A percentile compares a stretch with the other conserved stretches of the same genome.
phyloP scores from a whole-genome alignment of 2,329 filamentous ascomycete genomes.

The Monascus ruber region DNA sequence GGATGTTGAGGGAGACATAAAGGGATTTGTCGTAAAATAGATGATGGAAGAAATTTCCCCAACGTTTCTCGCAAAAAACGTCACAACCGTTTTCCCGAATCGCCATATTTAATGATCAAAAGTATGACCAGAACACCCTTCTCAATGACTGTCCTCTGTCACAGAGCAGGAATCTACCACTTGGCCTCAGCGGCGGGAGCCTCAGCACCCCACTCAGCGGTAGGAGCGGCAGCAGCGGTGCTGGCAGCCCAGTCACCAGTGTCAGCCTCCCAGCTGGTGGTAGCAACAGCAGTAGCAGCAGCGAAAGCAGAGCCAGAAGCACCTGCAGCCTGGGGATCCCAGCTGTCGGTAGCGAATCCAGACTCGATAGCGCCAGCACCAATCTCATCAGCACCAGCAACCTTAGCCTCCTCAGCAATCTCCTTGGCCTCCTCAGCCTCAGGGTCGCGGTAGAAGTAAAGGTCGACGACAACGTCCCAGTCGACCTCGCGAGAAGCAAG shows the following conservation, averaged over 20 bases:
- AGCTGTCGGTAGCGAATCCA: constrained; percentile 67
- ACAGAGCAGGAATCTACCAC: constrained; percentile 24
- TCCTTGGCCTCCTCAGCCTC: constrained; percentile 99
- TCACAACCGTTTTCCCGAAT: constrained; percentile 13
- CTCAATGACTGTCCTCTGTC: constrained; percentile 19
- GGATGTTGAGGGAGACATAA: constrained; percentile 15
- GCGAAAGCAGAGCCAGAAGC: constrained; percentile 57
- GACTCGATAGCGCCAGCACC: constrained; percentile 66
- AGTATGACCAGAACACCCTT: constrained; percentile 12
- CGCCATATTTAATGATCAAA: constrained; percentile 13
- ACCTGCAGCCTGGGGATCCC: constrained; percentile 61
- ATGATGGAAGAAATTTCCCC: constrained; percentile 4
- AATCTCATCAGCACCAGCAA: constrained; percentile 72
- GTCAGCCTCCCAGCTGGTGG: constrained; percentile 52
- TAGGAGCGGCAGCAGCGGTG: constrained; percentile 27
- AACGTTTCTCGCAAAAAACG: constrained; percentile 4
- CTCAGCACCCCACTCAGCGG: constrained; percentile 32
- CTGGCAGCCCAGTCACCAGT: constrained; percentile 43
- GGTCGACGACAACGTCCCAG: constrained; percentile 99
- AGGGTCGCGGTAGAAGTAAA: constrained; percentile 99
- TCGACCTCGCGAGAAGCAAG: constrained; percentile 90
- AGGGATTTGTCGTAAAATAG: constrained; percentile 10
- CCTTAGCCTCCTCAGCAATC: constrained; percentile 68
- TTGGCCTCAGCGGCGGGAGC: constrained; percentile 24
- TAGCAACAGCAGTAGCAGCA: constrained; percentile 50